phyloP scores from a whole-genome alignment of 345 rosid genomes.

The Citrus hindsii region DNA sequence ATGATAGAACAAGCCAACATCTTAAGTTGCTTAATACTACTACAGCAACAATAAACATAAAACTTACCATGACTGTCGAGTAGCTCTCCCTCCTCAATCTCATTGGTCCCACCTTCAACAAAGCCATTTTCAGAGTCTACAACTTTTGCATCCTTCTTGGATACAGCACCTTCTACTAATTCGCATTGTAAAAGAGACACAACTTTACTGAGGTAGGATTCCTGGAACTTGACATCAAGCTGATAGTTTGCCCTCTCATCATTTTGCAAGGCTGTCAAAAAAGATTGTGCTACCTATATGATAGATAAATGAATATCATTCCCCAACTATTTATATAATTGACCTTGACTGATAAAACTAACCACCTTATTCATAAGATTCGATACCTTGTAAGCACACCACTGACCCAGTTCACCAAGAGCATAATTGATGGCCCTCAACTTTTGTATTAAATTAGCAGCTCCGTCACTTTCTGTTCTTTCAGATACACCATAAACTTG shows the following conservation, averaged over 20 bases:
- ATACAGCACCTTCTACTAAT: conserved; percentile 82
- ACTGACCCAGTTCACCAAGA: conserved; percentile 93
- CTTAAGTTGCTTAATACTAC: conserved; percentile 2
- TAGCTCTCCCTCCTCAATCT: conserved; percentile 98
- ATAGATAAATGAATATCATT: conserved; percentile 2
- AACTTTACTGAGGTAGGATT: conserved; percentile 72
- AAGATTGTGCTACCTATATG: conserved; percentile 86
- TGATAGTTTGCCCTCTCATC: conserved; percentile 93
- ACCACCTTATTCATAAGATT: background rate
- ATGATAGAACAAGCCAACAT: background rate
- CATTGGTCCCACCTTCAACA: conserved; percentile 33
- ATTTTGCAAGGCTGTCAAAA: conserved; percentile 83
- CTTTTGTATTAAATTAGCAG: conserved; percentile 91
- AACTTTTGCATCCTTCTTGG: conserved; percentile 48
- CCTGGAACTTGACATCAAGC: conserved; percentile 96
- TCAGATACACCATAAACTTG: conserved; percentile 98
- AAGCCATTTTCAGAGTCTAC: conserved; percentile 35
- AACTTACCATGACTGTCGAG: conserved; percentile 82
- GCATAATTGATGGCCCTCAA: conserved; percentile 91
- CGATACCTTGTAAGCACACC: conserved; percentile 99
- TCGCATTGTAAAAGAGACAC: conserved; percentile 84
- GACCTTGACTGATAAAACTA: conserved; percentile 11
- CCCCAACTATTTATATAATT: background rate
- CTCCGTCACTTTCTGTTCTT: conserved; percentile 98
- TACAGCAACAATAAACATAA: conserved; percentile 2